Evolutionary conservation across 306 rosid species (phyloP).

Genomic region (Prunus armeniaca): DNA sequence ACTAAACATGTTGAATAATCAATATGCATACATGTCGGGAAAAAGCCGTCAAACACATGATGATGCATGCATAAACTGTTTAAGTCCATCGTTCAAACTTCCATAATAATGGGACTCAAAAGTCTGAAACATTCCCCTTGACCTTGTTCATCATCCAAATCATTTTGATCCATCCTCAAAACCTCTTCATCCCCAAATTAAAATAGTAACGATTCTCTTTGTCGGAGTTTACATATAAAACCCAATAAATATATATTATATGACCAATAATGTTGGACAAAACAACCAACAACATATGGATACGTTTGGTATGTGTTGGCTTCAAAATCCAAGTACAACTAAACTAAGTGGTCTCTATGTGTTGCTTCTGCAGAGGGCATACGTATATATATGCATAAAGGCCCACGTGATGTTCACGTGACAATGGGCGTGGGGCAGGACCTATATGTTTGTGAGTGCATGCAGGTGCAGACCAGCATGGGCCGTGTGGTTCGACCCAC

Average conservation of each 20-base stretch:
- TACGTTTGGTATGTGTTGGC: conserved; percentile 45
- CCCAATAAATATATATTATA: conserved; percentile 13
- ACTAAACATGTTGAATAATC: conserved; percentile 31
- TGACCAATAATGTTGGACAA: conserved; percentile 28
- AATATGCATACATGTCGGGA: conserved; percentile 34
- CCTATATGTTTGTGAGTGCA: not conserved
- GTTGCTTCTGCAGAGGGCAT: not conserved
- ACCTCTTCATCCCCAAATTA: conserved; percentile 5
- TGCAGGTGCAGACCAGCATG: not conserved
- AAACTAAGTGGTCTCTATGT: not conserved
- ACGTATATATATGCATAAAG: not conserved
- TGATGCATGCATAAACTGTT: conserved; percentile 46
- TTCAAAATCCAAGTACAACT: conserved; percentile 18
- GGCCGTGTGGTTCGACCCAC: conserved; percentile 12
- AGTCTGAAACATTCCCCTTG: conserved; percentile 37
- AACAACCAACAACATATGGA: conserved; percentile 31
- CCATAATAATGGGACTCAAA: conserved; percentile 31
- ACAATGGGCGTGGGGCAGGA: not conserved
- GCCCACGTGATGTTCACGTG: conserved; percentile 28
- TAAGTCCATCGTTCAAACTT: conserved; percentile 9
- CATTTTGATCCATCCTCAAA: not conserved
- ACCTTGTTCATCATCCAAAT: conserved; percentile 12
- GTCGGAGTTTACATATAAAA: conserved; percentile 41
- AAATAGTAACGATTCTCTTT: conserved; percentile 29
- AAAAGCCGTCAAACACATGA: conserved; percentile 45